These are phyloP conservation scores for Sporothrix euskadiensis DNA, from an alignment of 2,329 filamentous ascomycete species.

Conservation along the genomic window DNA sequence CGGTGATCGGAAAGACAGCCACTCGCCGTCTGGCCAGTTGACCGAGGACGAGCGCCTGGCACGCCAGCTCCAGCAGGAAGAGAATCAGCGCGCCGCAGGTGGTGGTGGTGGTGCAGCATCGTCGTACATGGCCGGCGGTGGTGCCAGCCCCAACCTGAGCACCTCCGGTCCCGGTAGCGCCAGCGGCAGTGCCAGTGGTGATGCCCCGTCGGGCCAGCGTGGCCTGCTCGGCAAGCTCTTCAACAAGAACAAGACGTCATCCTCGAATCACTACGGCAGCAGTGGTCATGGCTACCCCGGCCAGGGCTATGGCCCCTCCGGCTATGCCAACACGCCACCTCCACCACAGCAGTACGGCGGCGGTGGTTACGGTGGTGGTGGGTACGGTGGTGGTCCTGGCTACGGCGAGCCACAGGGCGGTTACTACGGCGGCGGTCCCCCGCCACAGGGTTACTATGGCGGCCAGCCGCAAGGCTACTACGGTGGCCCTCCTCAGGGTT, in stretches of 20 bases:
- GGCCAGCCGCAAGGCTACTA: conserved; percentile 39
- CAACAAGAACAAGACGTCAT: conserved; percentile 37
- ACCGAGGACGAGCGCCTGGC: conserved; percentile 74
- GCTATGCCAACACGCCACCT: conserved; percentile 40
- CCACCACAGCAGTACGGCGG: conserved; percentile 39
- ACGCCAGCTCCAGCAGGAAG: conserved; percentile 77
- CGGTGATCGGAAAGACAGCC: conserved; percentile 41
- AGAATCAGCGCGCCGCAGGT: conserved; percentile 59
- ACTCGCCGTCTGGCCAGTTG: conserved; percentile 40
- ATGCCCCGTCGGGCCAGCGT: conserved; percentile 42
- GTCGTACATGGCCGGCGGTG: conserved; percentile 39
- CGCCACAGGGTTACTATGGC: conserved; percentile 40
- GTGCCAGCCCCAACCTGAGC: conserved; percentile 35
- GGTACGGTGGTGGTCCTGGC: conserved; percentile 33
- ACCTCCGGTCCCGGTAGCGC: background rate
- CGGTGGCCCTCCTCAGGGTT: conserved; percentile 36
- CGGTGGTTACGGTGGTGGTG: conserved; percentile 37
- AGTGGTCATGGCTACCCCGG: conserved; percentile 36
- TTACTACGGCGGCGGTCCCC: conserved; percentile 35
- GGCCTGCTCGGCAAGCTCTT: conserved; percentile 57
- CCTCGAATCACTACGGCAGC: background rate
- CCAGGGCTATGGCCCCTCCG: conserved; percentile 33
- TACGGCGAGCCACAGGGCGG: conserved; percentile 31
- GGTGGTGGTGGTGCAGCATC: conserved; percentile 40
- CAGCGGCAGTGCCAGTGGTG: conserved; percentile 43